Evolutionary conservation across 2,329 filamentous ascomycete genomes (phyloP).

Genomic region (Xylaria sp.): DNA sequence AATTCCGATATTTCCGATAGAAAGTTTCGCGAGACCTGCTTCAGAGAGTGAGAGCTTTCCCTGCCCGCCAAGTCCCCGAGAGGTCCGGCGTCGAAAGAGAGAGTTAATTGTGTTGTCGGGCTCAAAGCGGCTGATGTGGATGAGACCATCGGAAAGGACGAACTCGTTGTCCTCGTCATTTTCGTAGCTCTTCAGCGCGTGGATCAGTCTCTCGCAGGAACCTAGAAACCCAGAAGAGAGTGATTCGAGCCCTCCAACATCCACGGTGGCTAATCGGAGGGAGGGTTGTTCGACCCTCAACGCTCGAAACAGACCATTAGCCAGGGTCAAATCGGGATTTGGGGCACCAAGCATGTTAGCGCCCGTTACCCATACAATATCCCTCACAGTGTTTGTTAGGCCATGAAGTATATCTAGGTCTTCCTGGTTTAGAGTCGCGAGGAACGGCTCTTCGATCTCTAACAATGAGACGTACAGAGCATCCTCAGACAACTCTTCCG

Average conservation of each 20-base stretch:
- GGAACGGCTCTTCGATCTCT: slow-evolving; percentile 1
- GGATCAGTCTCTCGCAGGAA: not conserved
- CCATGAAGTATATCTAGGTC: not conserved
- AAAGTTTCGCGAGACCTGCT: not conserved
- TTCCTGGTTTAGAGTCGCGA: not conserved
- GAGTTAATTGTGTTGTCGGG: not conserved
- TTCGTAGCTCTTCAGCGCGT: not conserved
- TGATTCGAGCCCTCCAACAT: not conserved
- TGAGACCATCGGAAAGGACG: not conserved
- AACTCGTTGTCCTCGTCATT: not conserved
- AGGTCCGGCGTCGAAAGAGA: not conserved
- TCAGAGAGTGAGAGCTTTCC: not conserved
- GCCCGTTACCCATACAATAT: slow-evolving; percentile 8
- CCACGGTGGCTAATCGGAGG: slow-evolving; percentile 2
- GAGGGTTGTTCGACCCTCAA: slow-evolving; percentile 23
- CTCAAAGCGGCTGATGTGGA: not conserved
- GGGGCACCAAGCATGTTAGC: not conserved
- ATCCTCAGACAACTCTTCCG: not conserved
- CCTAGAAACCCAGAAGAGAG: not conserved
- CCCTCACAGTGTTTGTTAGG: not conserved
- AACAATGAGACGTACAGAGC: slow-evolving; percentile 4
- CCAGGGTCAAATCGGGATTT: slow-evolving; percentile 6
- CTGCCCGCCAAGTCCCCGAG: too few species aligned
- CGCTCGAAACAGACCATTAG: slow-evolving; percentile 10
- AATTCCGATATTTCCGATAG: not conserved